These are phyloP conservation scores for Ceratocystis cacaofunesta DNA, from an alignment of 2,329 filamentous ascomycete genomes.

Conservation along the genomic window DNA sequence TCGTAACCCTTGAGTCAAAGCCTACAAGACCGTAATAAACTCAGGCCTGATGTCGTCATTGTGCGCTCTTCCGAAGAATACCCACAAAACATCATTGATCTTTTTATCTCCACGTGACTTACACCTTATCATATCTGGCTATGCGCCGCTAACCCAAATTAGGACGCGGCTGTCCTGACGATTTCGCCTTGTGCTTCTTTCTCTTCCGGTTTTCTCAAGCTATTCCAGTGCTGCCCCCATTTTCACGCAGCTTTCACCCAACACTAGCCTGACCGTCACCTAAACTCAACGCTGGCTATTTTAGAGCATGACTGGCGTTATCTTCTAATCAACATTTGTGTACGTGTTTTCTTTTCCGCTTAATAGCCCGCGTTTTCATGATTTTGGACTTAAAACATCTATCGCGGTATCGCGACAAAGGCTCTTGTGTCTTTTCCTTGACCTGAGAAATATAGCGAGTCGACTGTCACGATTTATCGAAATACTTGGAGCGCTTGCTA, in stretches of 20 bases:
- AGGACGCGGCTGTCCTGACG: constrained; percentile 16
- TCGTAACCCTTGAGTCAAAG: background rate
- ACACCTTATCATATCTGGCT: constrained; percentile 11
- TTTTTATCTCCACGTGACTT: constrained; percentile 13
- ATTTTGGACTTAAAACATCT: background rate
- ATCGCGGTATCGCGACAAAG: constrained; percentile 2
- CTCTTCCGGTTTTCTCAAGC: constrained; percentile 9
- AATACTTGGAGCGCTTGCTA: background rate
- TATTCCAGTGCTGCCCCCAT: background rate
- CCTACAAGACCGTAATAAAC: background rate
- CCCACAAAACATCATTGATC: constrained; percentile 1
- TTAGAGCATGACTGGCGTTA: background rate
- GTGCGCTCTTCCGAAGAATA: constrained; percentile 7
- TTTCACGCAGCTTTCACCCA: background rate
- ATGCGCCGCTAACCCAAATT: constrained; percentile 16
- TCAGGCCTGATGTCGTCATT: constrained; percentile 13
- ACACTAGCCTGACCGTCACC: background rate
- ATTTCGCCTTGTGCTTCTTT: constrained; percentile 15
- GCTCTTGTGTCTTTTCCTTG: background rate
- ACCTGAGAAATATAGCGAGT: background rate
- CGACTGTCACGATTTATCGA: background rate
- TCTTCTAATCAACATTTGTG: background rate
- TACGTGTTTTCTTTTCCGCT: background rate
- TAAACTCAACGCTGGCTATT: background rate
- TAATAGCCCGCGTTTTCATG: background rate